phyloP scores from a whole-genome alignment of 192 early-diverging fungal genomes.

The Diversispora epigaea region DNA sequence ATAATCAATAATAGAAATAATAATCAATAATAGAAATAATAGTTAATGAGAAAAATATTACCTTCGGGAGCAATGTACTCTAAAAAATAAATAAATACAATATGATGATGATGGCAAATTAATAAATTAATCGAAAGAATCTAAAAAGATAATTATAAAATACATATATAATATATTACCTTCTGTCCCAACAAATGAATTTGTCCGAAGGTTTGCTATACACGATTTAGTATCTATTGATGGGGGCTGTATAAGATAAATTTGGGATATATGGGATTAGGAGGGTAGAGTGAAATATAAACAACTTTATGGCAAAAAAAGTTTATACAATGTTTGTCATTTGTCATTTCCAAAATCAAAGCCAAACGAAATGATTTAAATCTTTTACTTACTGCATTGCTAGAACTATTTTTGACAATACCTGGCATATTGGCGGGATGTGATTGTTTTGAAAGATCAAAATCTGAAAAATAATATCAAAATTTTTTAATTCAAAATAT shows the following conservation, averaged over 20 bases:
- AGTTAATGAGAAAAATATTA: not conserved
- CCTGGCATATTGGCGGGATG: conserved; percentile 73
- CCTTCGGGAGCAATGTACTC: conserved; percentile 98
- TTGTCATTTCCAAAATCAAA: no score
- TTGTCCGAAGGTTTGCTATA: conserved; percentile 84
- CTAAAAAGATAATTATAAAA: not conserved
- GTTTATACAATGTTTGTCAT: not conserved
- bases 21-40: not conserved
- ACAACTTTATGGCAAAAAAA: not conserved
- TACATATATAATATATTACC: conserved; percentile 38
- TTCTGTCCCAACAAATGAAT: conserved; percentile 98
- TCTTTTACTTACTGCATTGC: conserved; percentile 50
- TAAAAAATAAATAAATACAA: conserved; percentile 15
- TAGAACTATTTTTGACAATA: conserved; percentile 59
- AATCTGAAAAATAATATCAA: conserved; percentile 56
- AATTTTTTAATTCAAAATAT: not conserved
- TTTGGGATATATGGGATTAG: not conserved
- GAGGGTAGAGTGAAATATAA: not conserved
- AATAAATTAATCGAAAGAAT: not conserved
- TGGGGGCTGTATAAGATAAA: conserved; percentile 51
- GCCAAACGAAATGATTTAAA: not conserved
- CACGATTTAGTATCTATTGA: conserved; percentile 86
- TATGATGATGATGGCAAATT: not conserved
- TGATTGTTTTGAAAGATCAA: conserved; percentile 97
- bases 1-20: not conserved